Evolutionary conservation across 2,329 filamentous ascomycete species (phyloP), one percentile per base, ranked within the genome.

Genomic region (Botrytis sinoallii): DNA sequence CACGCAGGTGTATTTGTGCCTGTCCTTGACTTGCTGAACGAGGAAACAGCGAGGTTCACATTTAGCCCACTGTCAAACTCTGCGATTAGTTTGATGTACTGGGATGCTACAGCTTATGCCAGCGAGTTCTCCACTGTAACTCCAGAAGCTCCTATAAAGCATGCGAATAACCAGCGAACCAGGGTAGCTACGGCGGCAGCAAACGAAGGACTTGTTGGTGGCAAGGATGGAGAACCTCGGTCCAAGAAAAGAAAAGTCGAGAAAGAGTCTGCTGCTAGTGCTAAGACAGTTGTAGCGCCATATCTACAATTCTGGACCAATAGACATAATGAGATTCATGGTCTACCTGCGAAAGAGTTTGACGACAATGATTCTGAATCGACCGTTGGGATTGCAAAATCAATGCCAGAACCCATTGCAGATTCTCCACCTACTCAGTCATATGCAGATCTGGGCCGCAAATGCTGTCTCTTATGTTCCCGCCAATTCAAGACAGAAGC

Each of bases 1-100:
- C 93, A 96, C 77, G 89, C 92, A n/a, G 93, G 93, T 8, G 93
- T 96, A 4, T 96, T 97, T 79, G 88, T 95, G 20, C 93, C 92
- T 0, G 91, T 92, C 61, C 85, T 92, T 67, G 88, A 90, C 69
- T 85, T 87, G 12, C 74, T 84, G 1, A 85, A 85, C 8, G 84
- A 87, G 0, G 87, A 87, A 29, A 88, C 85, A n/a, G 86, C 88
- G 22, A 85, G 84, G 64, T 90, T 90, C 80, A 92, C 91, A 0
- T 95, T 95, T 79, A 86, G 87, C 46, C 91, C 92, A 2, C 85
- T 93, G 2, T 89, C 89, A 76, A 94, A 94, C 77, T 86, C 90
- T 1, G 84, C 86, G 0, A 82, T 93, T 73, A 89, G 89, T 74
- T 86, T 95, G 60, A 90, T 90, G 79, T 95, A 95, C 81, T 93